Evolutionary conservation across 140 eudicot species (phyloP).

Genomic region (Ambrosia hybrid): DNA sequence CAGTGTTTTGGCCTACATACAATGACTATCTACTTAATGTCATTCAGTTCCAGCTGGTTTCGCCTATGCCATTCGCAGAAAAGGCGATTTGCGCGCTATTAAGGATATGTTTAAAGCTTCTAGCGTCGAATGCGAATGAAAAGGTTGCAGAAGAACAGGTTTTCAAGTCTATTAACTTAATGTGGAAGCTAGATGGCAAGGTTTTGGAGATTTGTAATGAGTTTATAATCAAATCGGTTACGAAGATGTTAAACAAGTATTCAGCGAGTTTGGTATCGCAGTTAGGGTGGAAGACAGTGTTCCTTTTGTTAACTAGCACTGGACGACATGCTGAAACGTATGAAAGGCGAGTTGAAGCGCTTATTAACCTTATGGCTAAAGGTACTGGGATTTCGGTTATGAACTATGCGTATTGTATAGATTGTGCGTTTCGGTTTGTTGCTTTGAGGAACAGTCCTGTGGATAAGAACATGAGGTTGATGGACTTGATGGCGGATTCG

Average conservation of each 20-base stretch:
- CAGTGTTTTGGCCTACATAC: conserved; percentile 70
- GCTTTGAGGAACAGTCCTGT: conserved; percentile 71
- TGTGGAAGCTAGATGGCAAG: conserved; percentile 84
- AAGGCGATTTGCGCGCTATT: conserved; percentile 69
- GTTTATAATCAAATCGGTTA: conserved; percentile 43
- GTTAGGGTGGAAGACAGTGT: conserved; percentile 73
- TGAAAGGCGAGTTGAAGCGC: conserved; percentile 64
- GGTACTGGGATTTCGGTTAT: conserved; percentile 36
- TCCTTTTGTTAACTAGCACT: conserved; percentile 62
- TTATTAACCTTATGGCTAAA: conserved; percentile 54
- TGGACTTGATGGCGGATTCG: conserved; percentile 82
- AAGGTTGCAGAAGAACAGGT: conserved; percentile 61
- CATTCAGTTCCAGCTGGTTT: conserved; percentile 65
- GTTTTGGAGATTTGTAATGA: conserved; percentile 73
- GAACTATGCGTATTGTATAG: conserved; percentile 62
- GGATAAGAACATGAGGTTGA: conserved; percentile 63
- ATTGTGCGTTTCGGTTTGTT: conserved; percentile 80
- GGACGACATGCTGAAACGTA: conserved; percentile 80
- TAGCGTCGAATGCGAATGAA: conserved; percentile 47
- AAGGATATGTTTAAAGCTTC: conserved; percentile 49
- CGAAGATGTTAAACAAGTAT: conserved; percentile 49
- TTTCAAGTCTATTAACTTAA: conserved; percentile 74
- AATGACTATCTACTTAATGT: conserved; percentile 63
- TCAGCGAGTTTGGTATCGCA: conserved; percentile 53
- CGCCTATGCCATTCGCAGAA: conserved; percentile 83